Evolutionary conservation across 257 asterid species (phyloP), one percentile per base, ranked within the genome.

Genomic region (Nicotiana benthamiana): DNA sequence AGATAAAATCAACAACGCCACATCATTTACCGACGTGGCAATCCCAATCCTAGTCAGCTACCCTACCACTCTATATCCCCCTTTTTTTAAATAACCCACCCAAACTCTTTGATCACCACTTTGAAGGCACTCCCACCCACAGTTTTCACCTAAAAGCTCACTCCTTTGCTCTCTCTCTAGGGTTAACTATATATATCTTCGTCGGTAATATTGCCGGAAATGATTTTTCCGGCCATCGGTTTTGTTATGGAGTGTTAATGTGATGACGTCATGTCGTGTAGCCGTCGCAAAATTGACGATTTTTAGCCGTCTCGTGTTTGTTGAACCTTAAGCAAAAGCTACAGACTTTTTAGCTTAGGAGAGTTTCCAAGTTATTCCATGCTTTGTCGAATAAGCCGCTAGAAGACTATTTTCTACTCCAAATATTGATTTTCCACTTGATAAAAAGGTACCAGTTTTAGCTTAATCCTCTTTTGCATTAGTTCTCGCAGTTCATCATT

Each of bases 291-390:
- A 18, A 28, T 4, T 53, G 4, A 34, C 34, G 27, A 56, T n/a
- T 63, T 65, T 54, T 75, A 68, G 75, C 18, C 34, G 9, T 18
- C 70, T 20, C 61, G 78, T 84, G 83, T 82, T 84, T 79, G 61
- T 81, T 84, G 83, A 86, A 59, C 87, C 88, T 87, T 83, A 88
- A 87, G 86, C 90, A 75, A 81, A 90, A 67, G 86, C 83, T 17
- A 81, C 52, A 34, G 43, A 46, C 66, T 75, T 82, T 54, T 79
- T 83, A 56, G 22, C 79, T 72, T 87, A 61, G 86, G 89, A 59
- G 83, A 68, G 74, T 83, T 84, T 80, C 60, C 87, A 88, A 89
- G 97, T 83, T 87, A 88, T 88, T 83, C 86, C 91, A 84, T 79
- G 88, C 92, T 87, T 90, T 86, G 87, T 82, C 79, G 79, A 65